A percentile compares a stretch with the other conserved stretches of the same genome.
Evolutionary conservation across 1,139 yeast species (phyloP).

Genomic region (Geotrichum restrictum): DNA sequence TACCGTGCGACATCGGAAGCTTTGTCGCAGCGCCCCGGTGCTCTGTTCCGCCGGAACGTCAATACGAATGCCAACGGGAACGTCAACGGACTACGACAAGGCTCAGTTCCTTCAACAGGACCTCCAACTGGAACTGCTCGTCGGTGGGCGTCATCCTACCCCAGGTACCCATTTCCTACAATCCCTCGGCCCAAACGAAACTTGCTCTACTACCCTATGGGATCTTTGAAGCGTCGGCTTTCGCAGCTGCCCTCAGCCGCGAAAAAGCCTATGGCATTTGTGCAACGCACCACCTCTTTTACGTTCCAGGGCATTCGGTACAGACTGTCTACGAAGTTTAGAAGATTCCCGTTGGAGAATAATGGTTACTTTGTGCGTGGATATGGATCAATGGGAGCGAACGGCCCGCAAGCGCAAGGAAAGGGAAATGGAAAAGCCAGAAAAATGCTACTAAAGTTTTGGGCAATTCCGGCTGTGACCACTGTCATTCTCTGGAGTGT

Average conservation of each 20-base stretch:
- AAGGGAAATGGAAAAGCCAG: slow-evolving; percentile 27
- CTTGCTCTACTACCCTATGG: slow-evolving; percentile 48
- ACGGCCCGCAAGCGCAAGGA: slow-evolving; percentile 26
- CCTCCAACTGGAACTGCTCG: neutral
- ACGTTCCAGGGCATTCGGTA: slow-evolving; percentile 14
- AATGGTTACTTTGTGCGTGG: slow-evolving; percentile 3
- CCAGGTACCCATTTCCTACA: slow-evolving; percentile 49
- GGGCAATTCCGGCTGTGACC: slow-evolving; percentile 24
- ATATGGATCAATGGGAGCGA: slow-evolving; percentile 7
- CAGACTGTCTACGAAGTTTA: slow-evolving; percentile 13
- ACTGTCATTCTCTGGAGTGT: slow-evolving; percentile 26
- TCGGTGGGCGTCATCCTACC: slow-evolving; percentile 5
- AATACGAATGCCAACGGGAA: slow-evolving; percentile 15
- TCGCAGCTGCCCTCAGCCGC: slow-evolving; percentile 14
- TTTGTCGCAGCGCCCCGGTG: neutral
- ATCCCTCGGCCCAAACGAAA: slow-evolving; percentile 64
- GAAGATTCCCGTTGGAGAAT: slow-evolving; percentile 6
- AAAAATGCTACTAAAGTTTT: slow-evolving; percentile 28
- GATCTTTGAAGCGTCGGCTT: slow-evolving; percentile 32
- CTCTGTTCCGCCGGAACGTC: slow-evolving; percentile 2
- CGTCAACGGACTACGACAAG: slow-evolving; percentile 22
- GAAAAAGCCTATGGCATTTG: slow-evolving; percentile 20
- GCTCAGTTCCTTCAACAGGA: neutral
- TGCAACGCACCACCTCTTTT: slow-evolving; percentile 9
- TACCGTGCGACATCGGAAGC: slow-evolving; percentile 15